A percentile compares a stretch with the other conserved stretches of the same genome.
phyloP scores from a whole-genome alignment of 1,139 yeast species.

The Taphrina confusa region DNA sequence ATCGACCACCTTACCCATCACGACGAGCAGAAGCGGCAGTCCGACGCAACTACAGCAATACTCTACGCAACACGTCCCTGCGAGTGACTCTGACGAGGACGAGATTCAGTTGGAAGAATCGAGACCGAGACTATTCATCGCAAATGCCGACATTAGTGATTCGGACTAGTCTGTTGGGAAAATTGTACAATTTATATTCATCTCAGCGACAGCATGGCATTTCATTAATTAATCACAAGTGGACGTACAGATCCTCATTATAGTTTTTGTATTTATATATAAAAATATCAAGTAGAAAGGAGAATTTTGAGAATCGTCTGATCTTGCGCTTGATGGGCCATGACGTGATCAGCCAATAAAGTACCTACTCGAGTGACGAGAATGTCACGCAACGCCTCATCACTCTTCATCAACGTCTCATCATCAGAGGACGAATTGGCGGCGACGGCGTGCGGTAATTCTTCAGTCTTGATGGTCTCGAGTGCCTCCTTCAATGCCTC shows the following conservation, averaged over 20 bases:
- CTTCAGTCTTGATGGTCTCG: conserved; percentile 7
- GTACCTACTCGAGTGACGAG: conserved; percentile 20
- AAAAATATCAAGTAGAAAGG: conserved; percentile 8
- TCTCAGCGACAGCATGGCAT: background rate
- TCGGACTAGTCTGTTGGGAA: conserved; percentile 7
- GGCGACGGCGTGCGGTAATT: background rate
- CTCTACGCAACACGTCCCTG: conserved; percentile 19
- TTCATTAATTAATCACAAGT: no score
- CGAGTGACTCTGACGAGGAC: conserved; percentile 15
- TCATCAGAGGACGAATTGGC: background rate
- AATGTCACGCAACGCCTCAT: conserved; percentile 7
- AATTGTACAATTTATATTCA: background rate
- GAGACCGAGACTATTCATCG: conserved; percentile 24
- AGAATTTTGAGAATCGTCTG: conserved; percentile 18
- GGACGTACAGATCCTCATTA: no score
- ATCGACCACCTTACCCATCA: background rate
- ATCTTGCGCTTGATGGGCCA: conserved; percentile 10
- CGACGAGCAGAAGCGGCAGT: conserved; percentile 18
- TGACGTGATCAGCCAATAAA: conserved; percentile 23
- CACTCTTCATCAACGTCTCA: conserved; percentile 15
- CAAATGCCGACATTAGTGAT: conserved; percentile 28
- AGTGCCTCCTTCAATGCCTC: conserved; percentile 32
- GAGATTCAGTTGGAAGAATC: conserved; percentile 1
- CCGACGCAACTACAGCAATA: conserved; percentile 33
- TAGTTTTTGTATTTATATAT: background rate